Base-by-base conservation (phyloP, 371 early-diverging fungal genomes). In the Mortierella sp. region DNA sequence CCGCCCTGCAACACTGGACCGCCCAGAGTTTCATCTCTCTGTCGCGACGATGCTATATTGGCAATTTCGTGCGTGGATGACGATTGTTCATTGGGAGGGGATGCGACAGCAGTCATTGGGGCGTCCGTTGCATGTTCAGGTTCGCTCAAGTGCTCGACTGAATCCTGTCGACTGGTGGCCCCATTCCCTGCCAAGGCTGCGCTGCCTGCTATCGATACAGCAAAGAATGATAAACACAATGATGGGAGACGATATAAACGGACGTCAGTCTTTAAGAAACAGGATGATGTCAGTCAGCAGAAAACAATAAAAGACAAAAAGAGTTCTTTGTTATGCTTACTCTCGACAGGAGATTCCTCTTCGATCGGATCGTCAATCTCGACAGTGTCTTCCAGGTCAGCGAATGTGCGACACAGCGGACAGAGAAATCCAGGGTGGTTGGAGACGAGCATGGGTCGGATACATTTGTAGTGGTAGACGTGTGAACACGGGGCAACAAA, bases 401-500 rank as follows among this genome's bases (percentile, higher is more conserved):
- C 96, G 56, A 93, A 96, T 26, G 95, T 93, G 43, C 98, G 90
- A 73, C 97, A 97, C 44, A 97, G 86, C 34, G 97, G 97, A 78
- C 97, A 97, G 65, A 90, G 91, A 79, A 97, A 96, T 63, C 93
- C 92, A 14, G 94, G 87, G 54, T 87, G 86, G 51, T 83, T 71
- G 61, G 80, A 83, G 48, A 87, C 82, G 55, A 96, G 82, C 37
- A 96, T 82, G 3, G 92, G 88, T 48, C 89, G 86, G 54, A 96
- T 92, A 78, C 97, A 97, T 81, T 96, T 96, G 83, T 91, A 97
- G 72, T 97, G 97, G 82, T 92, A 97, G 67, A 93, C 91, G 76
- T 97, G 97, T 11, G 95, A 95, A 72, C 97, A 97, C 3, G 97
- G 97, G 6, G 97, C 93, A 15, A 97, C 86, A 73, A 97, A 97